phyloP scores from a whole-genome alignment of 305 asterid genomes.

The Fraxinus velutina region DNA sequence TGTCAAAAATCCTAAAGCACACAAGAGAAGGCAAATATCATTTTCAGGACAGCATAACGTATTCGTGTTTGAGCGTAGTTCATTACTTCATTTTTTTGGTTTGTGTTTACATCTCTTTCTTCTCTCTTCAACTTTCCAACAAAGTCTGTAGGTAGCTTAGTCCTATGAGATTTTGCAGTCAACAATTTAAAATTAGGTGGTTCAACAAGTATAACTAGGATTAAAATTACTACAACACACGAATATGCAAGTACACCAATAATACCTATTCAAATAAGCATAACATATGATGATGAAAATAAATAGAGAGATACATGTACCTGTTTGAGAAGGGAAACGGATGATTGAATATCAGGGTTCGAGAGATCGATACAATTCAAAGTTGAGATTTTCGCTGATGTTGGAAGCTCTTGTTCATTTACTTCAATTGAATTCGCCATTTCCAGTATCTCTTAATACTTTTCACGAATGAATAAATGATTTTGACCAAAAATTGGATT shows the following conservation, averaged over 20 bases:
- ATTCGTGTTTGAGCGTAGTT: too few species aligned
- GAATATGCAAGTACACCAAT: neutral
- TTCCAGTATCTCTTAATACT: neutral
- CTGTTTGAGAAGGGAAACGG: conserved; percentile 49
- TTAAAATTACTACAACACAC: neutral
- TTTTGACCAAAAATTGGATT: neutral
- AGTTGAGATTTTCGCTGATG: conserved; percentile 18
- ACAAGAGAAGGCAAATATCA: too few species aligned
- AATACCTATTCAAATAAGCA: neutral
- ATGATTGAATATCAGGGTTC: conserved; percentile 33
- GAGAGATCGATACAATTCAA: conserved; percentile 45
- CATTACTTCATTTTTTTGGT: too few species aligned
- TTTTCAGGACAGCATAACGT: too few species aligned
- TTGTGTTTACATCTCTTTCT: too few species aligned
- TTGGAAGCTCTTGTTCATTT: conserved; percentile 10
- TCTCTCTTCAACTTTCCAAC: too few species aligned
- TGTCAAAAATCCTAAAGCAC: too few species aligned
- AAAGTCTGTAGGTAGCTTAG: neutral
- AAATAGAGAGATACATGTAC: neutral
- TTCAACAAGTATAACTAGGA: neutral
- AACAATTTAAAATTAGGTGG: neutral
- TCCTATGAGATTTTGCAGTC: neutral
- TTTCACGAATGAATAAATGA: neutral
- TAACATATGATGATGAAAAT: neutral
- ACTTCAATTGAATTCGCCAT: conserved; percentile 6